Evolutionary conservation across 2,329 filamentous ascomycete species (phyloP).

Genomic region (Cladophialophora chaetospira): DNA sequence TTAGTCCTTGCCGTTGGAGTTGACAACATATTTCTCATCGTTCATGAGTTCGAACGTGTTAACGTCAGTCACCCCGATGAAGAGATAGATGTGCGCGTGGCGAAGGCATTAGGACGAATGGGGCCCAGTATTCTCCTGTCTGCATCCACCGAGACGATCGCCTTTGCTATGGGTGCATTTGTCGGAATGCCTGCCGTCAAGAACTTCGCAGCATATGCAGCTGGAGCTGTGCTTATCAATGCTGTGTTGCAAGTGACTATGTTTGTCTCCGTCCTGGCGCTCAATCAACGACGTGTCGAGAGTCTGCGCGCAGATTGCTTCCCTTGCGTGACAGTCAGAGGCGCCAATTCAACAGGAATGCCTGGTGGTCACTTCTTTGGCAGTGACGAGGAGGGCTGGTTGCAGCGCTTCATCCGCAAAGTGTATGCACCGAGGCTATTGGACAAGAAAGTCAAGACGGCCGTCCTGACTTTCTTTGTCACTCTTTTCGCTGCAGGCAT

Average conservation of each 20-base stretch:
- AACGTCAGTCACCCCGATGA: conserved; percentile 90
- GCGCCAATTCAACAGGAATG: conserved; percentile 66
- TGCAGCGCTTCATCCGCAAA: conserved; percentile 89
- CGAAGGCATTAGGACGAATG: conserved; percentile 89
- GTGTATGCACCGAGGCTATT: conserved; percentile 82
- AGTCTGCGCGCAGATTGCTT: conserved; percentile 87
- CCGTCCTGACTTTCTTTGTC: conserved; percentile 77
- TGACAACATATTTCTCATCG: conserved; percentile 98
- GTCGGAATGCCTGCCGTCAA: conserved; percentile 97
- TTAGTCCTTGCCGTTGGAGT: conserved; percentile 94
- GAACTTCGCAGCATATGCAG: conserved; percentile 96
- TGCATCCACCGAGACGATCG: conserved; percentile 89
- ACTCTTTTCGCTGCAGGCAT: conserved; percentile 84
- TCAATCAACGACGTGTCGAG: conserved; percentile 91
- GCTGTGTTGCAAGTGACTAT: conserved; percentile 95
- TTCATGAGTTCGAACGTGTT: conserved; percentile 95
- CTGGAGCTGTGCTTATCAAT: conserved; percentile 95
- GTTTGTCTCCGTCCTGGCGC: conserved; percentile 86
- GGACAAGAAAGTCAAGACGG: conserved; percentile 75
- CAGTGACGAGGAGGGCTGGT: conserved; percentile 75
- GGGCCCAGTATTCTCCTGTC: conserved; percentile 95
- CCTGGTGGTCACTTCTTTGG: conserved; percentile 70
- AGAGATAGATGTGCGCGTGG: conserved; percentile 80
- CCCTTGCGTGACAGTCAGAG: conserved; percentile 80
- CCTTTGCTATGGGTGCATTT: conserved; percentile 87